phyloP scores from a whole-genome alignment of 805 yeast species.

The Lipomyces kockii region DNA sequence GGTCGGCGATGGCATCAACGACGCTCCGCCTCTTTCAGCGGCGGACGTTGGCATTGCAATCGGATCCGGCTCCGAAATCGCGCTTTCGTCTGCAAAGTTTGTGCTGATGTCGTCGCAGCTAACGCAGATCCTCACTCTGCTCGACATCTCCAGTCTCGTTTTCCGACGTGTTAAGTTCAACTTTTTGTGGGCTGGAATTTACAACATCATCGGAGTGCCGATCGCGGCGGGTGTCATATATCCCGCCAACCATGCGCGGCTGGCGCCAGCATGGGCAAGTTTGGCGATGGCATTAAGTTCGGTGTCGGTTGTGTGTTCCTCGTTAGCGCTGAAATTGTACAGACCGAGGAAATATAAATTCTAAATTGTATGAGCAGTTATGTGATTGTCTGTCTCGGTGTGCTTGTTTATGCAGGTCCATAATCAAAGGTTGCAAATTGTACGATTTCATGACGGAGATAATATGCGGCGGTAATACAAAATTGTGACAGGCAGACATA shows the following conservation, averaged over 20 bases:
- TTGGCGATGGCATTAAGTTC: slow-evolving; percentile 93
- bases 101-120: slow-evolving; percentile 60
- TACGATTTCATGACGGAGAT: background rate
- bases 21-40: slow-evolving; percentile 75
- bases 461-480: too few species aligned
- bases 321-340: slow-evolving; percentile 68
- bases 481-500: too few species aligned
- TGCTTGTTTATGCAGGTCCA: background rate
- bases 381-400: background rate
- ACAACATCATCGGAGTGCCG: slow-evolving; percentile 85
- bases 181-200: slow-evolving; percentile 84
- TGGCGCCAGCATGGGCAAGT: slow-evolving; percentile 90
- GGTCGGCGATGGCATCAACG: slow-evolving; percentile 86
- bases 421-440: background rate
- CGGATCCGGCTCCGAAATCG: slow-evolving; percentile 77
- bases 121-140: slow-evolving; percentile 57
- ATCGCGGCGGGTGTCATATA: slow-evolving; percentile 90
- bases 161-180: slow-evolving; percentile 77
- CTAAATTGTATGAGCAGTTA: background rate
- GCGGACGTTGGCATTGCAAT: slow-evolving; percentile 81
- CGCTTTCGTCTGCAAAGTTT: slow-evolving; percentile 74
- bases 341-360: slow-evolving; percentile 30
- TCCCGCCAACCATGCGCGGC: slow-evolving; percentile 69
- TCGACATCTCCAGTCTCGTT: slow-evolving; percentile 72
- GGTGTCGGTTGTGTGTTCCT: slow-evolving; percentile 82